Conservation (phyloP, 257 asterid species). For the Plantago elongata region DNA sequence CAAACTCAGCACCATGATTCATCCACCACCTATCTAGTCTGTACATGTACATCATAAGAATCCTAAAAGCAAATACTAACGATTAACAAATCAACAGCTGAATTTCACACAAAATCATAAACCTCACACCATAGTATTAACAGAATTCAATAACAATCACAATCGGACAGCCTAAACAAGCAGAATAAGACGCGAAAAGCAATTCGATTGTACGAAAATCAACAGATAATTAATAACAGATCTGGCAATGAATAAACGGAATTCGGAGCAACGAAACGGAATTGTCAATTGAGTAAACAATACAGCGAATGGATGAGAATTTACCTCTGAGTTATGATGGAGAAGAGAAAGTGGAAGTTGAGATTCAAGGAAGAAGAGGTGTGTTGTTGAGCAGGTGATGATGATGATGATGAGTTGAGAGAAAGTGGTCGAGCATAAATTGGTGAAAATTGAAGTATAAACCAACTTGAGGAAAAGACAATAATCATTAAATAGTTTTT, state of each 20-base stretch:
- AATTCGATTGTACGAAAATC: not conserved
- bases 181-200: not conserved
- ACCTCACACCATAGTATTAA: not conserved
- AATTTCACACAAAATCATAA: not conserved
- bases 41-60: not conserved
- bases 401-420: not conserved
- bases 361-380: not conserved
- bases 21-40: not conserved
- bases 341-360: not conserved
- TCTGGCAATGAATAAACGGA: not conserved
- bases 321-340: not conserved
- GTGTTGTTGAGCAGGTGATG: not conserved
- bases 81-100: not conserved
- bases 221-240: not conserved
- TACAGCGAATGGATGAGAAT: not conserved
- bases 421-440: conserved; percentile 15
- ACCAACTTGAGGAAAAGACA: no score
- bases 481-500: not conserved
- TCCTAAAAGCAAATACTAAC: not conserved
- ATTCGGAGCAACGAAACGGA: not conserved
- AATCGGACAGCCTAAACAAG: not conserved
- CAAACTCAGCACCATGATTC: conserved; percentile 2
- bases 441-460: not conserved
- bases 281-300: not conserved
- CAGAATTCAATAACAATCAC: not conserved